A percentile compares a stretch with the other conserved stretches of the same genome.
phyloP scores from a whole-genome alignment of 495 filamentous ascomycete genomes.

The Hypoxylon perforatum region DNA sequence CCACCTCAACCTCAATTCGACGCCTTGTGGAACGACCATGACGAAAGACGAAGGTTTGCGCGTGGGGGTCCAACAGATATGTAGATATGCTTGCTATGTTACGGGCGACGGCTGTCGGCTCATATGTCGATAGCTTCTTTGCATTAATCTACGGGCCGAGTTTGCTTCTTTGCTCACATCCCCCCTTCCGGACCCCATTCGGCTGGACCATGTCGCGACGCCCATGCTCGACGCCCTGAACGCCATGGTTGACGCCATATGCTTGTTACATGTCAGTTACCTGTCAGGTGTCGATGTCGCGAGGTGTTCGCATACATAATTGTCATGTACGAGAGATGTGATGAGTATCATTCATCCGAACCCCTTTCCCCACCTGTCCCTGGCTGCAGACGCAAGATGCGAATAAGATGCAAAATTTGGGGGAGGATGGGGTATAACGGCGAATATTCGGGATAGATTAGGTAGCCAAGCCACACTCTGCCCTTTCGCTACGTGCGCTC shows the following conservation, averaged over 20 bases:
- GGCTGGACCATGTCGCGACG: constrained; percentile 4
- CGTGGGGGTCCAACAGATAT: constrained; percentile 33
- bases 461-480: constrained; percentile 29
- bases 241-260: constrained; percentile 16
- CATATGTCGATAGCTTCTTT: constrained; percentile 13
- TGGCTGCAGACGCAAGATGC: constrained; percentile 31
- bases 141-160: constrained; percentile 36
- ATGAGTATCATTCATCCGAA: constrained; percentile 39
- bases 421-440: constrained; percentile 30
- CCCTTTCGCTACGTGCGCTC: constrained; percentile 13
- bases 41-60: constrained; percentile 34
- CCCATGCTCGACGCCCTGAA: too few relatives aligned
- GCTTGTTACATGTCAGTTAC: constrained; percentile 20
- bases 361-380: constrained; percentile 27
- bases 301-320: constrained; percentile 35
- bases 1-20: constrained; percentile 25
- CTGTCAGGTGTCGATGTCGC: constrained; percentile 21
- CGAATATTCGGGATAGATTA: constrained; percentile 31
- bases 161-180: constrained; percentile 12
- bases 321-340: constrained; percentile 40
- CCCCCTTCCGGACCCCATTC: constrained; percentile 30
- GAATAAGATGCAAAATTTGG: constrained; percentile 17
- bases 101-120: constrained; percentile 10
- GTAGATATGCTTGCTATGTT: too few relatives aligned
- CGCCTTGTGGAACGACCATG: constrained; percentile 25